A percentile compares a stretch with the other conserved stretches of the same genome.
Conservation (phyloP, 164 flowering plant genomes). For the Aristolochia californica region DNA sequence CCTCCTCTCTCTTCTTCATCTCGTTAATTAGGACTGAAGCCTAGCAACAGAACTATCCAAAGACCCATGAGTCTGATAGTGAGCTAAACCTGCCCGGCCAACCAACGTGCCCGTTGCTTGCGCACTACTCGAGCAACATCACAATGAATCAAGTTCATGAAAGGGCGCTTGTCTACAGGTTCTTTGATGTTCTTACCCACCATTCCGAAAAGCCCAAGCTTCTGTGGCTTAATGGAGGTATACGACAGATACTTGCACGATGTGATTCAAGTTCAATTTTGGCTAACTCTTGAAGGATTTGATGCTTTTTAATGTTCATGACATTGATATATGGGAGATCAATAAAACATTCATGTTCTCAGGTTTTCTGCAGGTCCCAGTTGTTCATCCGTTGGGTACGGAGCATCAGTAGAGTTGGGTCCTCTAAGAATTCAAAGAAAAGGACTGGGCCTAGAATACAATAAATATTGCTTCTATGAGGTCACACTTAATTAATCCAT, state of each 20-base stretch:
- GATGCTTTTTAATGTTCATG: too few species aligned
- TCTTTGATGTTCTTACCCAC: slow-evolving; percentile 50
- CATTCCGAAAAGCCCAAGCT: slow-evolving; percentile 49
- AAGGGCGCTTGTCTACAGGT: slow-evolving; percentile 76
- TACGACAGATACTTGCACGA: not conserved
- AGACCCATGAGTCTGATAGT: slow-evolving; percentile 28
- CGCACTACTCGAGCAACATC: slow-evolving; percentile 60
- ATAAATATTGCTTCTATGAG: too few species aligned
- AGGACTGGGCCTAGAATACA: slow-evolving; percentile 39
- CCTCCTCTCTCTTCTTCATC: slow-evolving; percentile 3
- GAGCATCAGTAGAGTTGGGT: slow-evolving; percentile 64
- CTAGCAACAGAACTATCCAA: slow-evolving; percentile 1
- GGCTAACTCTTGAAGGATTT: too few species aligned
- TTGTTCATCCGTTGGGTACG: slow-evolving; percentile 76
- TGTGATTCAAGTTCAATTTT: too few species aligned
- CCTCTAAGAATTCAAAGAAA: slow-evolving; percentile 40
- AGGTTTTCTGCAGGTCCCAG: slow-evolving; percentile 49
- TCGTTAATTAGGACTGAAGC: slow-evolving; percentile 14
- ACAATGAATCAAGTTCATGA: slow-evolving; percentile 52
- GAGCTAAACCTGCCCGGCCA: slow-evolving; percentile 55
- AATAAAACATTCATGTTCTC: too few species aligned
- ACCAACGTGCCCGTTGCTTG: slow-evolving; percentile 33
- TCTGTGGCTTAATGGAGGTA: slow-evolving; percentile 80
- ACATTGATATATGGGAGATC: too few species aligned
- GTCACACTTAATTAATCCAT: too few species aligned